Evolutionary conservation across 768 basidiomycete species (phyloP).

Genomic region (Zangia roseola): DNA sequence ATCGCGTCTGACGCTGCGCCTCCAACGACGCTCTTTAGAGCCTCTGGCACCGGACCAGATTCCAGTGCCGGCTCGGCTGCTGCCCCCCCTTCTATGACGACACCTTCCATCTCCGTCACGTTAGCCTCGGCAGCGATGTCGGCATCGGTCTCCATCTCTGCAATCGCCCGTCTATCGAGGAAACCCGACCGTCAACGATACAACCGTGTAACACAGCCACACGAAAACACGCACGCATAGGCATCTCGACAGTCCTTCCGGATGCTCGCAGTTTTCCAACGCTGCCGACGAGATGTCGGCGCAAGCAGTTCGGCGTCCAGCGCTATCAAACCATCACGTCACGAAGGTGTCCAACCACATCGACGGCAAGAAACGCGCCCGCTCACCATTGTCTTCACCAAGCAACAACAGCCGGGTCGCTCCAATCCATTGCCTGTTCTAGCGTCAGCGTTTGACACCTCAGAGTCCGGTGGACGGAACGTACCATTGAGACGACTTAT

Average conservation of each 20-base stretch:
- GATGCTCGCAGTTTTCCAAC: conserved; percentile 54
- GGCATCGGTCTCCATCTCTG: conserved; percentile 46
- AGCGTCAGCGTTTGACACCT: conserved; percentile 1
- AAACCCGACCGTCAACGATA: background rate
- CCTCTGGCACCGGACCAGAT: background rate
- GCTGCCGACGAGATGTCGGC: conserved; percentile 48
- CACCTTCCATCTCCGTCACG: conserved; percentile 7
- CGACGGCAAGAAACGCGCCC: background rate
- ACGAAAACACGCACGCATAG: conserved; percentile 48
- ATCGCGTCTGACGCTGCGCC: background rate
- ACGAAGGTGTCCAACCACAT: background rate
- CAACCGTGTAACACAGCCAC: background rate
- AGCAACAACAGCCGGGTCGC: conserved; percentile 58
- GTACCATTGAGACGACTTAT: conserved; percentile 63
- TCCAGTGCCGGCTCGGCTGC: background rate
- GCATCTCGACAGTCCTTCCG: conserved; percentile 60
- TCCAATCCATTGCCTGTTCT: conserved; percentile 60
- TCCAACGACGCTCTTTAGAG: background rate
- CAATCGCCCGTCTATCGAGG: conserved; percentile 38
- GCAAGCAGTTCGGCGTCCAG: conserved; percentile 65
- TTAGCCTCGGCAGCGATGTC: conserved; percentile 14
- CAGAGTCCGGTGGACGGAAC: conserved; percentile 11
- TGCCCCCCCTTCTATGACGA: background rate
- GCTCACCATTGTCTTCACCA: conserved; percentile 67
- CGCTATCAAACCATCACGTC: conserved; percentile 36